Conservation (phyloP, 495 filamentous ascomycete species). For the Penicillium samsonianum region DNA sequence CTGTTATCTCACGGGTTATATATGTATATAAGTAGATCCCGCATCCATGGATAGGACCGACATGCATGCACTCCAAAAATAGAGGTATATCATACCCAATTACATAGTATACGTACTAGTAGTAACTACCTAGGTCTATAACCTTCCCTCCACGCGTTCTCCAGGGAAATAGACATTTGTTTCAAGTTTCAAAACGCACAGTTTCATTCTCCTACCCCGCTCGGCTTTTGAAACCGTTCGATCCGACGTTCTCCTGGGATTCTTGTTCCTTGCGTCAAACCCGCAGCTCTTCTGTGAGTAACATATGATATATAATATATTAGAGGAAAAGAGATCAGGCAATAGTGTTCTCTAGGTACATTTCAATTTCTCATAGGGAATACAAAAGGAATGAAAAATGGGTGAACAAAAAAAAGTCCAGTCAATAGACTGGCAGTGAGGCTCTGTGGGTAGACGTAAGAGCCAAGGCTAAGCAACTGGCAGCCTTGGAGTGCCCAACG, state of each 20-base stretch:
- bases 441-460: constrained; percentile 1
- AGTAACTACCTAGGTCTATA: neutral
- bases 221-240: constrained; percentile 6
- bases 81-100: neutral
- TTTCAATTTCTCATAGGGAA: too few relatives aligned
- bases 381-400: neutral
- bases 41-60: neutral
- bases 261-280: constrained; percentile 1
- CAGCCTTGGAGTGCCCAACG: neutral
- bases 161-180: neutral
- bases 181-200: neutral
- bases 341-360: too few relatives aligned
- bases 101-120: too few relatives aligned
- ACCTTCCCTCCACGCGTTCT: neutral
- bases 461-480: constrained; percentile 1
- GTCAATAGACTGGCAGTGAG: neutral
- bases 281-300: neutral
- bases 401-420: neutral
- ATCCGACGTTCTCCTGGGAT: neutral
- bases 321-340: too few relatives aligned
- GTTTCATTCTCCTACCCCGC: neutral
- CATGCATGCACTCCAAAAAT: neutral
- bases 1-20: neutral
- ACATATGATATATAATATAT: too few relatives aligned
- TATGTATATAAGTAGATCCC: too few relatives aligned